phyloP scores from a whole-genome alignment of 176 grass and related monocot species.

The Microstegium vimineum region DNA sequence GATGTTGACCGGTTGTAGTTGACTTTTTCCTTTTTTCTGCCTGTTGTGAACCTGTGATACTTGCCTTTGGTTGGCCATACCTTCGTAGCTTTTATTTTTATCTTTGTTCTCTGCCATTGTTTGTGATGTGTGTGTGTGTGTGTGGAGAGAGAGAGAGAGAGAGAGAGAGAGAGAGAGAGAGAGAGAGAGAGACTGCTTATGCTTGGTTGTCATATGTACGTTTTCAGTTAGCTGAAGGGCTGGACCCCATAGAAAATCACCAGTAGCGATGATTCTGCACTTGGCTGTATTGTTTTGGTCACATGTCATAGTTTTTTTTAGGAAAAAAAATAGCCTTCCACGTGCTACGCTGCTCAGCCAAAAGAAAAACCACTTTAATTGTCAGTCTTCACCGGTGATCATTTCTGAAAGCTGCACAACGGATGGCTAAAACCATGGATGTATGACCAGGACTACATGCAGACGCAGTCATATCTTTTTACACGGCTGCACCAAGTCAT shows the following conservation, averaged over 20 bases:
- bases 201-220: background rate
- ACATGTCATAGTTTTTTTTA: background rate
- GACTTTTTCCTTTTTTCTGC: slow-evolving; percentile 10
- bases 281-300: background rate
- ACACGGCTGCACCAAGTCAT: background rate
- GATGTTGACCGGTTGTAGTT: slow-evolving; percentile 19
- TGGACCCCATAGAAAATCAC: background rate
- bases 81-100: too few species aligned
- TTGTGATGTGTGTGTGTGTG: too few species aligned
- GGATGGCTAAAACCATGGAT: background rate
- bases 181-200: too few species aligned
- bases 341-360: background rate
- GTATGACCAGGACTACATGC: background rate
- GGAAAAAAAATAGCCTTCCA: background rate
- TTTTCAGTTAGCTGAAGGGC: background rate
- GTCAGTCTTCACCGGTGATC: background rate
- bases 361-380: background rate
- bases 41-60: background rate
- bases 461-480: background rate
- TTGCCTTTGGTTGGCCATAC: background rate
- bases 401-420: background rate
- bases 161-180: too few species aligned
- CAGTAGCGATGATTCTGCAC: background rate
- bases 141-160: too few species aligned
- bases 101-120: too few species aligned